phyloP scores from a whole-genome alignment of 1,284 basidiomycete species.

The Peniophora sp. region DNA sequence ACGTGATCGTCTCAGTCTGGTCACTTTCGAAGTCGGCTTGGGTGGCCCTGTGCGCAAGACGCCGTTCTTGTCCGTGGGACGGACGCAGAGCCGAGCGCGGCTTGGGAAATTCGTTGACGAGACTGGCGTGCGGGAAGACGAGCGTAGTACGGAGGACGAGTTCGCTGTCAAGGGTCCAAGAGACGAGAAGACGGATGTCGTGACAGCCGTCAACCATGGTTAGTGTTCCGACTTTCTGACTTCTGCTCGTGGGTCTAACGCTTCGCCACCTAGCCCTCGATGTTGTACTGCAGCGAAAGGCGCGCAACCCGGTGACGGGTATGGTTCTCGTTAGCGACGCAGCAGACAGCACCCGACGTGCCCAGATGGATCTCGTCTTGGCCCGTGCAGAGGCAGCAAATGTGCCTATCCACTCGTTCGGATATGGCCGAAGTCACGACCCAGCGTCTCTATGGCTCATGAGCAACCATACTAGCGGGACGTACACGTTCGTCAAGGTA shows the following conservation, averaged over 20 bases:
- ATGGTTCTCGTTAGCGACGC: constrained; percentile 93
- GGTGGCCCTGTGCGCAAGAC: constrained; percentile 80
- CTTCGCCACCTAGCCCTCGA: constrained; percentile 64
- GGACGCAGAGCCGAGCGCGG: constrained; percentile 58
- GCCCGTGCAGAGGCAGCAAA: constrained; percentile 94
- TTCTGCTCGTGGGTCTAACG: neutral
- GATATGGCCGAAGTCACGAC: constrained; percentile 94
- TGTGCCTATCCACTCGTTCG: constrained; percentile 93
- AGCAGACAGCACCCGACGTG: constrained; percentile 82
- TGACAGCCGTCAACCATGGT: constrained; percentile 91
- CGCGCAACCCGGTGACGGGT: constrained; percentile 82
- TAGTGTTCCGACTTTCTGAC: constrained; percentile 16
- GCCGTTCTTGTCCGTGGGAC: constrained; percentile 75
- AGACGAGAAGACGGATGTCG: constrained; percentile 93
- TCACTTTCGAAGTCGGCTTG: constrained; percentile 82
- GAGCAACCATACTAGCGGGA: constrained; percentile 93
- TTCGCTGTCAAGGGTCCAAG: constrained; percentile 72
- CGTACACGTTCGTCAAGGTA: constrained; percentile 88
- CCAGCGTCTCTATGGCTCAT: constrained; percentile 98
- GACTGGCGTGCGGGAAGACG: constrained; percentile 40
- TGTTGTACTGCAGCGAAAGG: constrained; percentile 87
- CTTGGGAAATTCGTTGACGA: constrained; percentile 75
- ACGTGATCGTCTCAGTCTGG: constrained; percentile 76
- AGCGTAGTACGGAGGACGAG: constrained; percentile 45
- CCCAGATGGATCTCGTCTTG: constrained; percentile 97